Conservation (phyloP, 2,329 filamentous ascomycete species). For the Exophiala viscosa region DNA sequence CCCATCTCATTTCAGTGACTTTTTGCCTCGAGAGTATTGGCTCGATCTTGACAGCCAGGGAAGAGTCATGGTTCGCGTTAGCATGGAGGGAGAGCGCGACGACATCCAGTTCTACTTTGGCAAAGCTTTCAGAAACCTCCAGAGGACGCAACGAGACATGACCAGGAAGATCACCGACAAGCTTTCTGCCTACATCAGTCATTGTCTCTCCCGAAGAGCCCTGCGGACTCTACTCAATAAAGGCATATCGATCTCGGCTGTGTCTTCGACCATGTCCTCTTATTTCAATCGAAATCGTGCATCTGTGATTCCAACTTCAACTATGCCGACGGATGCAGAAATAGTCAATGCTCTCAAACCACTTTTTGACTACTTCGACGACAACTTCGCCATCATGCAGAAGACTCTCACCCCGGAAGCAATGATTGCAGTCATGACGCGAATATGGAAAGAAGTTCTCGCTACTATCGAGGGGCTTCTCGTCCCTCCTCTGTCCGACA, state of each 20-base stretch:
- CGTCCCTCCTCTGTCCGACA: conserved; percentile 91
- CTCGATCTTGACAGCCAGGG: conserved; percentile 95
- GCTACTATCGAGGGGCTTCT: conserved; percentile 85
- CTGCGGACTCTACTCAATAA: conserved; percentile 70
- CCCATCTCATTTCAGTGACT: conserved; percentile 94
- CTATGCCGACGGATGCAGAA: conserved; percentile 65
- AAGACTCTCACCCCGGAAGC: conserved; percentile 88
- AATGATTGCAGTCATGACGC: conserved; percentile 98
- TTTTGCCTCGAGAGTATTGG: conserved; percentile 94
- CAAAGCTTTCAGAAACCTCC: conserved; percentile 91
- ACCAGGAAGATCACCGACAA: conserved; percentile 97
- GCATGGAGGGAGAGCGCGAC: conserved; percentile 97
- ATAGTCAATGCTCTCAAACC: conserved; percentile 77
- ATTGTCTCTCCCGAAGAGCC: conserved; percentile 78
- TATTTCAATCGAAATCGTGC: conserved; percentile 53
- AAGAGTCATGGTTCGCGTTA: conserved; percentile 80
- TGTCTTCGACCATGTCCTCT: conserved; percentile 73
- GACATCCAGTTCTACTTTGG: conserved; percentile 99
- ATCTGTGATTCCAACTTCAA: conserved; percentile 37
- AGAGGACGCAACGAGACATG: conserved; percentile 96
- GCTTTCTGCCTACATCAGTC: conserved; percentile 89
- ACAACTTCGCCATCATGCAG: conserved; percentile 99
- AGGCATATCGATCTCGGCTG: conserved; percentile 67
- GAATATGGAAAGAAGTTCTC: conserved; percentile 95
- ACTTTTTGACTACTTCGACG: conserved; percentile 91